Conservation (phyloP, 2,329 filamentous ascomycete species). For the Pseudogymnoascus sp. region DNA sequence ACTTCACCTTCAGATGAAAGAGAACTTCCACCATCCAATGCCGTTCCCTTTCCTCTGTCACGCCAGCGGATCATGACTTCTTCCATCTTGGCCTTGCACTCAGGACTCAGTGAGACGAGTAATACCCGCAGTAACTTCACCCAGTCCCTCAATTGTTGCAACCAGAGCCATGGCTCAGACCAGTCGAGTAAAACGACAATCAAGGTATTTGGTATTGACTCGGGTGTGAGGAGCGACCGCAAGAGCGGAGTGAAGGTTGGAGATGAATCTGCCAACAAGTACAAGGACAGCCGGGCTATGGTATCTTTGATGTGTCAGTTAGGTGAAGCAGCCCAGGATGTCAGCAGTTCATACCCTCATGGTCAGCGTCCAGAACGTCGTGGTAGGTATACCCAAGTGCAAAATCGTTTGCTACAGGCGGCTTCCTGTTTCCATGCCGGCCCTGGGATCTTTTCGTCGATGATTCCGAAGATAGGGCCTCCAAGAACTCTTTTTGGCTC, state of each 20-base stretch:
- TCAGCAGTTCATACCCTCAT: constrained; percentile 60
- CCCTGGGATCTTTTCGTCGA: constrained; percentile 41
- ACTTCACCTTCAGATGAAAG: constrained; percentile 61
- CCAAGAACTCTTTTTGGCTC: constrained; percentile 78
- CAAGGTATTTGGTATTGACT: constrained; percentile 78
- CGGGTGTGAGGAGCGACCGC: constrained; percentile 74
- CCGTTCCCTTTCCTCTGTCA: constrained; percentile 64
- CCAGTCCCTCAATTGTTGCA: constrained; percentile 84
- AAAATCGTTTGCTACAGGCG: constrained; percentile 85
- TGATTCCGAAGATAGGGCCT: constrained; percentile 39
- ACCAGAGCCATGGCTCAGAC: constrained; percentile 89
- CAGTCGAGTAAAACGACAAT: constrained; percentile 92
- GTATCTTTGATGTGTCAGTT: constrained; percentile 56
- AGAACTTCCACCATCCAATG: constrained; percentile 52
- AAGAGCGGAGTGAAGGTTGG: constrained; percentile 76
- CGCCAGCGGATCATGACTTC: constrained; percentile 77
- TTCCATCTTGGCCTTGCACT: constrained; percentile 78
- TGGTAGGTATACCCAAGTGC: constrained; percentile 93
- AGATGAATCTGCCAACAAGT: constrained; percentile 80
- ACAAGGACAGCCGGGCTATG: constrained; percentile 80
- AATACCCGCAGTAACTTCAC: constrained; percentile 75
- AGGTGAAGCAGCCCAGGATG: constrained; percentile 16
- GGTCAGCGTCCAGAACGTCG: constrained; percentile 86
- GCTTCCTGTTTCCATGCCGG: constrained; percentile 53
- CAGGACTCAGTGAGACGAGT: constrained; percentile 64